Evolutionary conservation across 306 rosid genomes (phyloP), one percentile per base, ranked within the genome.

Genomic region (Cyclanthera cordifolia): DNA sequence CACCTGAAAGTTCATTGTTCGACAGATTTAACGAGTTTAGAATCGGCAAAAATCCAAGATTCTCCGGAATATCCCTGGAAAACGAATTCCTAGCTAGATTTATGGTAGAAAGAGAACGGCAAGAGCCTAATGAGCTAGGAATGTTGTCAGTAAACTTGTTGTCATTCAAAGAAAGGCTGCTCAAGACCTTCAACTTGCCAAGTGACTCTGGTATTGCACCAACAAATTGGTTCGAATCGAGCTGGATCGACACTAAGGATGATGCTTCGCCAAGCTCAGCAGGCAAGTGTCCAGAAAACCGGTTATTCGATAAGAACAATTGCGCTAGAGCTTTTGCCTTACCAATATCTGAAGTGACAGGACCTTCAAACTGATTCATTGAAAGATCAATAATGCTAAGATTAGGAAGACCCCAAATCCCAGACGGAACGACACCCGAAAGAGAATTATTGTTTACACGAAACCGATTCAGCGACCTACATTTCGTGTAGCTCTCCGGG

Each of bases 1-100:
- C 76, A 20, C 87, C 93, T 53, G 87, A 82, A 66, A 91, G 85
- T 23, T 64, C 74, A 79, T 91, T 91, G 20, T 66, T 73, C n/a
- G 97, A 91, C 53, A 91, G 79, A 78, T 88, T 87, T 75, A 91
- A 73, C 69, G 95, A 81, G 73, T 91, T 91, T 15, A 91, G 82
- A 47, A 83, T 84, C 19, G 72, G 85, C 30, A 91, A 76, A 75
- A 79, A 72, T 27, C 97, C 95, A 55, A 91, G 77, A 67, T 84
- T 80, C 13, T 52, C 21, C 0, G 97, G 95, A 69, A 91, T 85
- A 37, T 69, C 58, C 30, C 95, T 88, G 17, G 85, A 82, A 55
- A 91, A 74, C 8, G 72, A 77, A 63, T 88, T 91, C 6, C 57
- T 81, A 12, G 95, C 86, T 49, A 91, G 75, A 81, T 82, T 78